Conservation (phyloP, 208 protist species). For the Herpetomonas tarakana region DNA sequence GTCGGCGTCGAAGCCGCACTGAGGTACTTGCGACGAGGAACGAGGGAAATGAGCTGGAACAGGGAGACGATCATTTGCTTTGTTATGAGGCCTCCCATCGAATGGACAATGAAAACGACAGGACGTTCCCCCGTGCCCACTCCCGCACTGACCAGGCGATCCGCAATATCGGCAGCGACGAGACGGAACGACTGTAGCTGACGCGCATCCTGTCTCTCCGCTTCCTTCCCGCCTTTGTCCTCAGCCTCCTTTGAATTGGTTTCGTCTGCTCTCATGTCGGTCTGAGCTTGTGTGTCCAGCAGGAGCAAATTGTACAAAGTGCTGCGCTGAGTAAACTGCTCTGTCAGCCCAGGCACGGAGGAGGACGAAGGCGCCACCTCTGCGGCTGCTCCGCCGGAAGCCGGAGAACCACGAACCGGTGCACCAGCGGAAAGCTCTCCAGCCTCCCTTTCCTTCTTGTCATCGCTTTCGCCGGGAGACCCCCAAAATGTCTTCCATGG, state of each 20-base stretch:
- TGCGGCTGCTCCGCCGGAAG: too few species aligned
- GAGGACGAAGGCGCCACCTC: too few species aligned
- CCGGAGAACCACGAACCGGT: too few species aligned
- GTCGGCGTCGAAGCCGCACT: neutral
- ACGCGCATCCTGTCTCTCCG: neutral
- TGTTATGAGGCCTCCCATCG: conserved; percentile 59
- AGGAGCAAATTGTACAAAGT: conserved; percentile 1
- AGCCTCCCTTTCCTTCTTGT: too few species aligned
- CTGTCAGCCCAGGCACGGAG: too few species aligned
- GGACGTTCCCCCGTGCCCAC: conserved; percentile 47
- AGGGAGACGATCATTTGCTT: conserved; percentile 60
- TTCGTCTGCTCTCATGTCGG: neutral
- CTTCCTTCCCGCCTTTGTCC: neutral
- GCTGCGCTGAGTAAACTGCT: neutral
- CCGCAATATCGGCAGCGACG: conserved; percentile 43
- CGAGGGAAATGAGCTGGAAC: conserved; percentile 17
- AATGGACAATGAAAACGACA: conserved; percentile 64
- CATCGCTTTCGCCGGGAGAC: too few species aligned
- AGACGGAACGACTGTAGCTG: conserved; percentile 31
- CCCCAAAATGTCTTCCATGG: too few species aligned
- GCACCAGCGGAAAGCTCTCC: too few species aligned
- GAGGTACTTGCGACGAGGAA: conserved; percentile 5
- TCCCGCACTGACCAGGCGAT: conserved; percentile 26
- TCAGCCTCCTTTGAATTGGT: neutral
- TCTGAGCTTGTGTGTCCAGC: neutral